These are phyloP conservation scores for Lathyrus sativus DNA, from an alignment of 306 rosid species.

Conservation along the genomic window DNA sequence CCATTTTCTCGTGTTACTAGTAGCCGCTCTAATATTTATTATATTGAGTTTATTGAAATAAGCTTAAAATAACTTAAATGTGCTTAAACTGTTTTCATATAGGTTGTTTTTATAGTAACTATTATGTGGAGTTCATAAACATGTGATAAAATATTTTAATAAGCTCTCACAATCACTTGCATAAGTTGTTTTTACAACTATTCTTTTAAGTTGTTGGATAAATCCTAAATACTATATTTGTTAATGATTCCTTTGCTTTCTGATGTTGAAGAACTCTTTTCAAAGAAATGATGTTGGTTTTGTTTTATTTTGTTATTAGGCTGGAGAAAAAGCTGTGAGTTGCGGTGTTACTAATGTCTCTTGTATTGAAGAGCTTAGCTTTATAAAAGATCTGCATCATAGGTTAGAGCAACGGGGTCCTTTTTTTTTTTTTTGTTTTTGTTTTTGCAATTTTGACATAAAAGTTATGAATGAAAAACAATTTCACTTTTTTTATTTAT, in stretches of 20 bases:
- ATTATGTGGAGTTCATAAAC: background rate
- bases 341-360: conserved; percentile 79
- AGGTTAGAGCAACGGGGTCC: conserved; percentile 50
- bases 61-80: background rate
- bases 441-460: conserved; percentile 5
- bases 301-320: conserved; percentile 49
- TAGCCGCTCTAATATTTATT: too few species aligned
- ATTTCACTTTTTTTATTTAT: background rate
- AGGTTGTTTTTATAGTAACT: background rate
- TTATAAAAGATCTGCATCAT: conserved; percentile 68
- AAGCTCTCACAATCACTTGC: background rate
- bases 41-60: background rate
- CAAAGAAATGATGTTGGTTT: conserved; percentile 26
- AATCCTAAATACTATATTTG: background rate
- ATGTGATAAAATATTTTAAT: background rate
- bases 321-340: conserved; percentile 92
- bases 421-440: background rate
- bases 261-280: conserved; percentile 2
- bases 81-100: background rate
- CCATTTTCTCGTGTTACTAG: too few species aligned
- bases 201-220: background rate
- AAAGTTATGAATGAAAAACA: background rate
- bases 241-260: background rate
- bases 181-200: background rate
- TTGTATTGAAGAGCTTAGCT: conserved; percentile 68